A percentile compares a stretch with the other conserved stretches of the same genome.
phyloP scores from a whole-genome alignment of 306 rosid species.

The Vigna nakashimae region DNA sequence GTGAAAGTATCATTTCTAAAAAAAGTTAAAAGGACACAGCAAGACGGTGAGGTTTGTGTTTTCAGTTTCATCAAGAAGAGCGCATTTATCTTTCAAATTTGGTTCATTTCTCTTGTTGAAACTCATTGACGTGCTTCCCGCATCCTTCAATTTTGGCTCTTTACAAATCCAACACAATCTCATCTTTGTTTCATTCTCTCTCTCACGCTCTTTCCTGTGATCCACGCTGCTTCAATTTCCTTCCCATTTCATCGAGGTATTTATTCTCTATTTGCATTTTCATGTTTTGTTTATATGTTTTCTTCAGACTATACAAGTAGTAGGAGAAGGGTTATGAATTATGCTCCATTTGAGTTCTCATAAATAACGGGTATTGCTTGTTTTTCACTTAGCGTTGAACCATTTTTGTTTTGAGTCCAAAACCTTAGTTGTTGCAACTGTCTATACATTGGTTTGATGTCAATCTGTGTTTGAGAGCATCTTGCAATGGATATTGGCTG shows the following conservation, averaged over 20 bases:
- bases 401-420: background rate
- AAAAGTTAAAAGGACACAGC: slow-evolving; percentile 23
- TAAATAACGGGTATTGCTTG: background rate
- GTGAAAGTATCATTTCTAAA: too few species aligned
- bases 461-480: background rate
- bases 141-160: slow-evolving; percentile 24
- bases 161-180: slow-evolving; percentile 24
- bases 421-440: background rate
- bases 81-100: slow-evolving; percentile 41
- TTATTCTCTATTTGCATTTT: background rate
- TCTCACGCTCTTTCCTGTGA: background rate
- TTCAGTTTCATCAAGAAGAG: slow-evolving; percentile 30
- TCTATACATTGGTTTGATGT: background rate
- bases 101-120: slow-evolving; percentile 22
- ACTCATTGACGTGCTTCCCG: slow-evolving; percentile 35
- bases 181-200: slow-evolving; percentile 3
- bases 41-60: slow-evolving; percentile 23
- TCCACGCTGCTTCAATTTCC: background rate
- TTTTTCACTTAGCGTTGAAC: background rate
- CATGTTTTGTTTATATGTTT: background rate
- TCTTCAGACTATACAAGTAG: background rate
- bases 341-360: background rate
- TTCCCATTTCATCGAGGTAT: slow-evolving; percentile 19
- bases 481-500: background rate
- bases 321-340: background rate